Evolutionary conservation across 2,329 filamentous ascomycete genomes (phyloP), one percentile per base, ranked within the genome.

Genomic region (Pseudogymnoascus sp.): DNA sequence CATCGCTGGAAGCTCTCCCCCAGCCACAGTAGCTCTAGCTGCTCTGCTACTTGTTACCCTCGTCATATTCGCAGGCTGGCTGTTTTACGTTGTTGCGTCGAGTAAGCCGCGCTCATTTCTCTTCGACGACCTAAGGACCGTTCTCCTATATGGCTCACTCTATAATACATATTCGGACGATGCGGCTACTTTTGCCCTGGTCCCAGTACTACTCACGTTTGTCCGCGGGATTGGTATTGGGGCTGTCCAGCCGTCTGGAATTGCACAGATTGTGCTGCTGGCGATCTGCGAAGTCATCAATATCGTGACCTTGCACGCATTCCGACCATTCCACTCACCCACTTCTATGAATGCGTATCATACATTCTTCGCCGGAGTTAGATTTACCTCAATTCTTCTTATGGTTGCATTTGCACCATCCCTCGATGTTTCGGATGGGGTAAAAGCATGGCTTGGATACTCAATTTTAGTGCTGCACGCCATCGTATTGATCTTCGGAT

Each of bases 321-420:
- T 97, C 78, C 87, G 90, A 14, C 95, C 95, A 0, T 99, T 96
- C 71, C 88, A 93, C 65, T 87, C 88, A 1, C 87, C 93, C 21
- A 97, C 95, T 0, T 97, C 93, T 28, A 99, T 99, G 95, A 97
- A 97, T 73, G 86, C 91, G 8, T 97, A 97, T 69, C 93, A 97
- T 70, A 90, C 89, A 1, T 85, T 92, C 66, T 96, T 97, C 75
- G 85, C 92, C 0, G 78, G 83, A 1, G 79, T 96, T 12, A 87
- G 95, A 36, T 87, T 97, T 34, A 77, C 90, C 59, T 89, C 89
- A 0, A 83, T 92, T 56, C 78, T 93, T 62, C 78, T 93, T 62
- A 91, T 90, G 80, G 84, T 92, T 36, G 81, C 93, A 1, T 99
- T 99, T 74, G 86, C 93, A 11, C 91, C 93, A 1, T 89, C 89